Evolutionary conservation across 202 grass and related monocot genomes (phyloP).

Genomic region (Eragrostis tef): DNA sequence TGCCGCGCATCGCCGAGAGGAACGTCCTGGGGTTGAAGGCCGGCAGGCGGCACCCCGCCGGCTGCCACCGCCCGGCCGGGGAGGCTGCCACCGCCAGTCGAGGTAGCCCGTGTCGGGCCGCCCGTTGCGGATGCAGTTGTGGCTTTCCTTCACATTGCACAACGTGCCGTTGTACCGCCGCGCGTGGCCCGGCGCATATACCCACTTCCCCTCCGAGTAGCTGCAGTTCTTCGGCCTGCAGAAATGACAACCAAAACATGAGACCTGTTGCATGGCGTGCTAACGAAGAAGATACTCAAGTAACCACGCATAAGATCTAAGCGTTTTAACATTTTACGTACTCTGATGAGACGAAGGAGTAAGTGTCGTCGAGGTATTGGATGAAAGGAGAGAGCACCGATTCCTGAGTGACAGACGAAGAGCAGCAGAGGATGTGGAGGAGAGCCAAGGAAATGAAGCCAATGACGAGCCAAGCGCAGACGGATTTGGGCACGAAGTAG

Average conservation of each 20-base stretch:
- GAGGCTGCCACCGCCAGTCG: slow-evolving; percentile 63
- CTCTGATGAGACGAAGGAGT: slow-evolving; percentile 36
- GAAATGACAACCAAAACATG: neutral
- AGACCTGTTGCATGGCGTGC: neutral
- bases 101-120: slow-evolving; percentile 55
- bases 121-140: slow-evolving; percentile 59
- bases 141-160: slow-evolving; percentile 49
- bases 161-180: slow-evolving; percentile 51
- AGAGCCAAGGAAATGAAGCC: slow-evolving; percentile 37
- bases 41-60: slow-evolving; percentile 44
- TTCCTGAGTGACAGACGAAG: neutral
- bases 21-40: slow-evolving; percentile 45
- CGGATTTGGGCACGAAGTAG: slow-evolving; percentile 13
- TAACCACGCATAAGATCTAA: neutral
- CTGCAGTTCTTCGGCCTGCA: slow-evolving; percentile 30
- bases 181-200: slow-evolving; percentile 34
- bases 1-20: slow-evolving; percentile 38
- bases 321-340: neutral
- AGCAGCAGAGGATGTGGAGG: slow-evolving; percentile 53
- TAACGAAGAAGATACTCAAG: neutral
- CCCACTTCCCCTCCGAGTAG: slow-evolving; percentile 53
- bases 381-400: slow-evolving; percentile 11
- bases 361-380: slow-evolving; percentile 36
- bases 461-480: slow-evolving; percentile 21
- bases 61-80: too few species aligned